Evolutionary conservation across 2,329 filamentous ascomycete species (phyloP), one percentile per base, ranked within the genome.

Genomic region (Pseudocercospora fuligena): DNA sequence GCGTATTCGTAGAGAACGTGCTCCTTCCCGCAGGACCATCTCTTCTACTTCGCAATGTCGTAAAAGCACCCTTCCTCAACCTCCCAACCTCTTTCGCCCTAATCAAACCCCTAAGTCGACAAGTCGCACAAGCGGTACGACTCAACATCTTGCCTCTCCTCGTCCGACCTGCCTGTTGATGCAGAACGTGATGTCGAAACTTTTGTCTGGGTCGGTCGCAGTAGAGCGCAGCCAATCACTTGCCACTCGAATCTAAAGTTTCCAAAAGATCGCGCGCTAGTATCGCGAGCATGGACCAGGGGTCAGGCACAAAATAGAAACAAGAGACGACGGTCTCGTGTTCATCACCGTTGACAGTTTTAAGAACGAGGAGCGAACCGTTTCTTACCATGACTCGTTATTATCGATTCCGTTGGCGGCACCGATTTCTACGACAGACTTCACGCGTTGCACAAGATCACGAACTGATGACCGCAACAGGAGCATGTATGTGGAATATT

Each of bases 51-150:
- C 21, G 3, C 6, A 53, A 57, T 58, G 21, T 23, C 9, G 12
- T 21, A 11, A 56, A 27, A 14, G 51, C 25, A 14, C 51, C 19
- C 65, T 21, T 57, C 59, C 59, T 49, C 25, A 12, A 27, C 56
- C 64, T 65, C 31, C 64, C 65, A 31, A 63, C 49, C 31, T 66
- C 67, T 43, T 64, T 65, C 16, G 61, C 61, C 33, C 63, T 31
- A n/a, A 69, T 64, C 53, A 69, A 23, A 19, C 61, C 60, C 14
- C 67, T 25, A 33, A 67, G 61, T 36, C 67, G 63, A 61, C 67
- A 69, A 27, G 67, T 69, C 14, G 59, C 57, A 54, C 36, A 59
- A 36, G 51, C 61, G 19, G 14, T 36, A 14, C 40, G 40, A 21
- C 40, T 33, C 9, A 61, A 21, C 33, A 49, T 61, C 51, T 14